phyloP scores from a whole-genome alignment of 1,284 basidiomycete genomes.

The Trichosporon sp. region DNA sequence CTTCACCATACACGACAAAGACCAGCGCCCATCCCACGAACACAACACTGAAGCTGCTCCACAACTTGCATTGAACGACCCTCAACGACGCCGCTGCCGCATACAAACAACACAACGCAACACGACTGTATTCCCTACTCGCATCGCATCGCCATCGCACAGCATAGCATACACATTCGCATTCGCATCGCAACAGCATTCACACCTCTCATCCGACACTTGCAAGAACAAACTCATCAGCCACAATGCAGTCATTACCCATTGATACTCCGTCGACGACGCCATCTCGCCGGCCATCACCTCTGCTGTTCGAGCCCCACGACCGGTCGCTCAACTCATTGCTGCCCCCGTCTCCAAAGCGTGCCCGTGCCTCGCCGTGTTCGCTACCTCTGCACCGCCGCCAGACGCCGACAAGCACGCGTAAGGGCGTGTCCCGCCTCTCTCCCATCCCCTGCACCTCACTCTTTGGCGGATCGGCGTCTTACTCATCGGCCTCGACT shows the following conservation, averaged over 20 bases:
- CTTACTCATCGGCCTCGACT: neutral
- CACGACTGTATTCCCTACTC: neutral
- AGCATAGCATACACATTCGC: no score
- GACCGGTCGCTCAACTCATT: neutral
- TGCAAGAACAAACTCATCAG: neutral
- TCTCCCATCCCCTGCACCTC: neutral
- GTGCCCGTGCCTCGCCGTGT: conserved; percentile 27
- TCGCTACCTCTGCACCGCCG: conserved; percentile 11
- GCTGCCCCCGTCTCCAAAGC: conserved; percentile 30
- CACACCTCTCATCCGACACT: neutral
- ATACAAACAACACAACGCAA: no score
- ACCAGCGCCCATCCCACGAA: neutral
- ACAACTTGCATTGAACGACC: neutral
- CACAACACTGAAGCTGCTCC: neutral
- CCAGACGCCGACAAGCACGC: conserved; percentile 1
- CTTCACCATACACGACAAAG: neutral
- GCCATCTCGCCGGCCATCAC: neutral
- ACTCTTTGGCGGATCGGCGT: neutral
- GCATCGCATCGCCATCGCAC: neutral
- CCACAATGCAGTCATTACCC: neutral
- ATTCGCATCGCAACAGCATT: neutral
- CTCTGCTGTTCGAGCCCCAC: neutral
- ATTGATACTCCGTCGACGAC: neutral
- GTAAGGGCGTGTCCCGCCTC: neutral
- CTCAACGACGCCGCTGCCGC: neutral